Percentiles rank a stretch among this genome's conserved stretches.
Conservation (phyloP, 225 moss, liverwort and hornwort genomes). For the Rhytidiadelphus loreus region DNA sequence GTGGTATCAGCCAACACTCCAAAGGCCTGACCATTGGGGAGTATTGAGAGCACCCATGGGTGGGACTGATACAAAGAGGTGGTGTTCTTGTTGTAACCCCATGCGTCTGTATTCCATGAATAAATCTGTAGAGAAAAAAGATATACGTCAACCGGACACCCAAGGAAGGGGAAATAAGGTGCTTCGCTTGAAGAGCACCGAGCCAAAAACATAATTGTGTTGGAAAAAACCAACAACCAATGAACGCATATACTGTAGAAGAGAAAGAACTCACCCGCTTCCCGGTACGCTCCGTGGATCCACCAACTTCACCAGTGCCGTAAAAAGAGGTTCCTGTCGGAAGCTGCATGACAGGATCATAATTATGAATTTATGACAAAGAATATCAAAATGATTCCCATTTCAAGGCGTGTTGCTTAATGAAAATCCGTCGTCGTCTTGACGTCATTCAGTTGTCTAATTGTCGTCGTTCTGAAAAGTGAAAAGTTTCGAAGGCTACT, state of each 20-base stretch:
- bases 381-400: background rate
- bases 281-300: slow-evolving; percentile 71
- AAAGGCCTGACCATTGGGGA: slow-evolving; percentile 63
- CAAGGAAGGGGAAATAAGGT: background rate
- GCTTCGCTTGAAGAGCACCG: background rate
- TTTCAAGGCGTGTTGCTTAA: background rate
- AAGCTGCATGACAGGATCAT: slow-evolving; percentile 33
- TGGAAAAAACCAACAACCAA: background rate
- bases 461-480: background rate
- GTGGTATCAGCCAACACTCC: slow-evolving; percentile 83
- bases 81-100: slow-evolving; percentile 83
- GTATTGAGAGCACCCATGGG: slow-evolving; percentile 75
- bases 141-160: background rate
- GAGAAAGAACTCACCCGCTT: slow-evolving; percentile 42
- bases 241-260: background rate
- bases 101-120: slow-evolving; percentile 92
- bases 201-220: too few relatives aligned
- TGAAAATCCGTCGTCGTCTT: background rate
- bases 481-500: background rate
- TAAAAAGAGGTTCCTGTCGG: slow-evolving; percentile 67
- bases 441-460: background rate
- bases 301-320: slow-evolving; percentile 81
- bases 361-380: background rate
- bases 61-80: slow-evolving; percentile 81
- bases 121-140: slow-evolving; percentile 31